phyloP scores from a whole-genome alignment of 495 filamentous ascomycete genomes.

The Articulospora tetracladia region DNA sequence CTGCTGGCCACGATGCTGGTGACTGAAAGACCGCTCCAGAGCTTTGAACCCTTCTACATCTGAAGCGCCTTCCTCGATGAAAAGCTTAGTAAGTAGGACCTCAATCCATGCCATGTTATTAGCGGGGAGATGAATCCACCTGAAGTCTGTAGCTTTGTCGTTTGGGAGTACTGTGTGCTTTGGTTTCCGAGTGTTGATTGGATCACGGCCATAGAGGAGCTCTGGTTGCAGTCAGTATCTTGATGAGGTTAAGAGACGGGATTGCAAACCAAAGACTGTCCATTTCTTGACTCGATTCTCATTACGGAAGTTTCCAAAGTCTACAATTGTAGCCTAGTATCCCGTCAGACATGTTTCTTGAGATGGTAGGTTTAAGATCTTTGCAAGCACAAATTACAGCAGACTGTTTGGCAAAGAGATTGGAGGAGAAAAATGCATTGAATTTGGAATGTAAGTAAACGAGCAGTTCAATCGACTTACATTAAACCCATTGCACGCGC shows the following conservation, averaged over 20 bases:
- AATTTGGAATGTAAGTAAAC: no score
- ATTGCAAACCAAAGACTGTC: constrained; percentile 42
- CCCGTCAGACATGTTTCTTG: no score
- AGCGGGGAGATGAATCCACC: constrained; percentile 69
- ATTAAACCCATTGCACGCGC: constrained; percentile 58
- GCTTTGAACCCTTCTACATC: constrained; percentile 68
- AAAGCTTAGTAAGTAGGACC: constrained; percentile 59
- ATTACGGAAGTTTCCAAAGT: constrained; percentile 65
- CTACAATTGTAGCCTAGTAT: constrained; percentile 48
- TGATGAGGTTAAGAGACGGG: neutral
- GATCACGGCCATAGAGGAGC: constrained; percentile 57
- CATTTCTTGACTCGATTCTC: constrained; percentile 53
- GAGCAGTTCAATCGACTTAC: constrained; percentile 26
- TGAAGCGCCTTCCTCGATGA: constrained; percentile 61
- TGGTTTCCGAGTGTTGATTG: constrained; percentile 46
- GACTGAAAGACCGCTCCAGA: constrained; percentile 58
- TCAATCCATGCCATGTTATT: constrained; percentile 60
- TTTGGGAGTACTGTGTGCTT: constrained; percentile 50
- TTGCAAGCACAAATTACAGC: no score
- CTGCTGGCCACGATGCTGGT: constrained; percentile 58
- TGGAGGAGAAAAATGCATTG: no score
- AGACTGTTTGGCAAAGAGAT: no score
- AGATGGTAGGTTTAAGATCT: no score
- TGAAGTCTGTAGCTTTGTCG: constrained; percentile 54
- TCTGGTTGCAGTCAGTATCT: constrained; percentile 26